These are phyloP conservation scores for Quercus engelmannii DNA, from an alignment of 306 rosid species.

Conservation along the genomic window DNA sequence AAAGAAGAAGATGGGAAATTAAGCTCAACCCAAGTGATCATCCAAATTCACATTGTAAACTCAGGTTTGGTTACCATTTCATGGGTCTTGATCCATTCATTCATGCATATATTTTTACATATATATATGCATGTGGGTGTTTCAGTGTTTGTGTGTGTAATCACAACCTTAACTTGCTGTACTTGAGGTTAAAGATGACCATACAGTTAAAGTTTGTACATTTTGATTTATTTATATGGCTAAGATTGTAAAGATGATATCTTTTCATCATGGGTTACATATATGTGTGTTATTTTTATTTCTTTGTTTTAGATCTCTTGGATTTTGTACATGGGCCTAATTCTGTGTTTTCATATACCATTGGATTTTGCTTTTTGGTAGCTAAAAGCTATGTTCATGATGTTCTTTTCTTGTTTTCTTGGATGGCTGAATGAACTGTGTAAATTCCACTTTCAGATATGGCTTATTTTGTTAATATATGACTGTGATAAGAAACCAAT, in stretches of 20 bases:
- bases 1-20: slow-evolving; percentile 3
- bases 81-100: background rate
- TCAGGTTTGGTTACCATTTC: slow-evolving; percentile 32
- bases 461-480: slow-evolving; percentile 19
- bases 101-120: background rate
- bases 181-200: background rate
- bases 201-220: background rate
- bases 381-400: background rate
- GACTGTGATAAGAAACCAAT: slow-evolving; percentile 20
- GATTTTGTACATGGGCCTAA: background rate
- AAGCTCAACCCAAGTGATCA: slow-evolving; percentile 4
- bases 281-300: background rate
- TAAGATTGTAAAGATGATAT: background rate
- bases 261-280: background rate
- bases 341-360: background rate
- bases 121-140: too few relatives aligned
- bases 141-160: background rate
- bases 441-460: slow-evolving; percentile 6
- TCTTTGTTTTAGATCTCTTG: background rate
- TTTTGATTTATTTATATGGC: background rate
- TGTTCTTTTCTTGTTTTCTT: background rate
- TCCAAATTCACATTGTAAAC: slow-evolving; percentile 4
- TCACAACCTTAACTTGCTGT: background rate
- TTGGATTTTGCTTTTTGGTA: background rate
- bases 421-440: background rate